Percentiles rank a stretch among this genome's conserved stretches.
phyloP scores from a whole-genome alignment of 164 flowering plant genomes.

The Vitis rupestris region DNA sequence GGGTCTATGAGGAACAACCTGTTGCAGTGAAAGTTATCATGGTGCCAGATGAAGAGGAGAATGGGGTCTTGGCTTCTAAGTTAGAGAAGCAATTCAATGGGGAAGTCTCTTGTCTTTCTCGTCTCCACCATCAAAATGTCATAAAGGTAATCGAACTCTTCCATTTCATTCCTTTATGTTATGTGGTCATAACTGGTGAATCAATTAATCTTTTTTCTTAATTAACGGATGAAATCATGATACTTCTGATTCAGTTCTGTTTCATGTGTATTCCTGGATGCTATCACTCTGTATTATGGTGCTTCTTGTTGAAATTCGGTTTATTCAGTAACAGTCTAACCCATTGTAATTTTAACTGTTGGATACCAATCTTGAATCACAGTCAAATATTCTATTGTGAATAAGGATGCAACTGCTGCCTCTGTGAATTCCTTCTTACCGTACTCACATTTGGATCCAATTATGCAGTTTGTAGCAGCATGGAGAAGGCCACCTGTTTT shows the following conservation, averaged over 20 bases:
- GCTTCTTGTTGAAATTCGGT: neutral
- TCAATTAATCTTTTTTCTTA: no score
- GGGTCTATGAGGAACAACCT: slow-evolving; percentile 65
- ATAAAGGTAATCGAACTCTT: slow-evolving; percentile 51
- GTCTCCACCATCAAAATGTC: slow-evolving; percentile 72
- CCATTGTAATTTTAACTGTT: no score
- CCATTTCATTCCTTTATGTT: neutral
- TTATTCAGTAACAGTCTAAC: no score
- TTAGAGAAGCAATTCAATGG: slow-evolving; percentile 70
- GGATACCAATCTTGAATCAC: neutral
- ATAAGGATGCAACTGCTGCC: no score
- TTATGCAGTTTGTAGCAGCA: slow-evolving; percentile 76
- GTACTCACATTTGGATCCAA: neutral
- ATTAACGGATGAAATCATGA: no score
- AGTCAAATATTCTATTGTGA: no score
- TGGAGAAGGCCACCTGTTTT: slow-evolving; percentile 72
- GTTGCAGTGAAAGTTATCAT: slow-evolving; percentile 81
- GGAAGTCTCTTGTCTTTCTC: slow-evolving; percentile 70
- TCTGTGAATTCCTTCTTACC: no score
- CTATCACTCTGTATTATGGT: no score
- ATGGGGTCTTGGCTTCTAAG: slow-evolving; percentile 52
- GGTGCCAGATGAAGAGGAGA: slow-evolving; percentile 82
- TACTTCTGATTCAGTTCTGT: no score
- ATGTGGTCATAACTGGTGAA: neutral
- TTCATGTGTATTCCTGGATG: no score